These are phyloP conservation scores for Chlamydomonas incerta DNA, from an alignment of 139 green algal genomes.

Conservation along the genomic window DNA sequence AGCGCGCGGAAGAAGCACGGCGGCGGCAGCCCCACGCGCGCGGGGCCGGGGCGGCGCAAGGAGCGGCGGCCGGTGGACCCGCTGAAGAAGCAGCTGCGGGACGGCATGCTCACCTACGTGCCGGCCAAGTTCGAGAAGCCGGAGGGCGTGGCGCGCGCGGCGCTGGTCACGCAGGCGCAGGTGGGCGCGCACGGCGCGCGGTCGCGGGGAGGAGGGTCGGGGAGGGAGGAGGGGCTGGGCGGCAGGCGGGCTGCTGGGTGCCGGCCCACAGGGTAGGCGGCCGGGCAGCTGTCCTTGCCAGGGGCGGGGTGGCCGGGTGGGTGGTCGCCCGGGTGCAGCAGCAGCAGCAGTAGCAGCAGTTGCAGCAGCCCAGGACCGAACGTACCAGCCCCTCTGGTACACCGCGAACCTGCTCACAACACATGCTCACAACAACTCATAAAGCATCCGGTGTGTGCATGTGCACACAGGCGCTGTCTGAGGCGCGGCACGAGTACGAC, in stretches of 20 bases:
- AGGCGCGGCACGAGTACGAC: neutral
- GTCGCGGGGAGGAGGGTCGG: neutral
- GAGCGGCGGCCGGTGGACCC: neutral
- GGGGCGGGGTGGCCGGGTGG: too few species aligned
- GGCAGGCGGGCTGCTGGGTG: neutral
- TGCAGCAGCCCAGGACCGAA: too few species aligned
- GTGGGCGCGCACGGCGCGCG: neutral
- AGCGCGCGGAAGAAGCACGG: neutral
- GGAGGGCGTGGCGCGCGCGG: neutral
- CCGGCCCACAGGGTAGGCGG: too few species aligned
- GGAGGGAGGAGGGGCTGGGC: neutral
- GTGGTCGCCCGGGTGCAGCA: too few species aligned
- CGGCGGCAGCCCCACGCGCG: too few species aligned
- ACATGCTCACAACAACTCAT: too few species aligned
- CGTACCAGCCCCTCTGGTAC: too few species aligned
- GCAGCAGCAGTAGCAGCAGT: too few species aligned
- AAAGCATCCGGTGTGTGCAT: too few species aligned
- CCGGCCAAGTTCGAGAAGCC: conserved; percentile 1
- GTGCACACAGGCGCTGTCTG: neutral
- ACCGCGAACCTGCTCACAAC: too few species aligned
- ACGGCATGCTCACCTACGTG: conserved; percentile 38
- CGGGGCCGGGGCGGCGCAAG: neutral
- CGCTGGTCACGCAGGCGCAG: conserved; percentile 32
- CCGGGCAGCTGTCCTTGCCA: too few species aligned
- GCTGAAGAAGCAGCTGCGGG: neutral